Percentiles rank a stretch among this genome's conserved stretches.
Conservation (phyloP, 306 rosid species). For the Trifolium pratense region DNA sequence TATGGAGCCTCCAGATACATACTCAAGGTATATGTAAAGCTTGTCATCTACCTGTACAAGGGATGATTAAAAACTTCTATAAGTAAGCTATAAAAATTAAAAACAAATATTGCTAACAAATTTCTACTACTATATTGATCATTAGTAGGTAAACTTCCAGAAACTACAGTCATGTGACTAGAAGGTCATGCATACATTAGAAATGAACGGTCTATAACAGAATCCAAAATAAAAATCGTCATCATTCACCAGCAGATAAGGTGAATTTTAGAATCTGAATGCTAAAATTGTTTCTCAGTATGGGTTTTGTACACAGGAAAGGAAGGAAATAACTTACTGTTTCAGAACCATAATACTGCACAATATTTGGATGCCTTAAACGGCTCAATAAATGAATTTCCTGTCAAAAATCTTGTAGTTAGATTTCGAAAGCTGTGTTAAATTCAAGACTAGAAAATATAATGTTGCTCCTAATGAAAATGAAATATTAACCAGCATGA, state of each 20-base stretch:
- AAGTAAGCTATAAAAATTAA: constrained; percentile 20
- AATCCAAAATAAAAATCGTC: constrained; percentile 18
- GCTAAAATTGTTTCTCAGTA: constrained; percentile 4
- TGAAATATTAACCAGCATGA: background rate
- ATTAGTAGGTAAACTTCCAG: constrained; percentile 33
- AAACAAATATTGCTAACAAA: constrained; percentile 21
- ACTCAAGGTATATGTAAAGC: constrained; percentile 92
- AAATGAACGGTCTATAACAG: constrained; percentile 19
- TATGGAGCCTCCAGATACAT: constrained; percentile 97
- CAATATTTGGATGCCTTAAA: constrained; percentile 93
- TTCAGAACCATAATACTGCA: constrained; percentile 93
- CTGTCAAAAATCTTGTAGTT: constrained; percentile 55
- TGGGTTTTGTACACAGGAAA: constrained; percentile 20
- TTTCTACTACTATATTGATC: constrained; percentile 15
- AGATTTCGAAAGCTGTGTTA: constrained; percentile 39
- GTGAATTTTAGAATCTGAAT: constrained; percentile 33
- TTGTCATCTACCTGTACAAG: constrained; percentile 80
- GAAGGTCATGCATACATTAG: constrained; percentile 14
- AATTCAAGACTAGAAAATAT: constrained; percentile 44
- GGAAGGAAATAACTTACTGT: constrained; percentile 63
- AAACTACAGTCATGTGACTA: constrained; percentile 26
- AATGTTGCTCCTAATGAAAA: constrained; percentile 22
- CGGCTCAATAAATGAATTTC: constrained; percentile 93
- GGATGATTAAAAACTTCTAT: constrained; percentile 42
- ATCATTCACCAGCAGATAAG: constrained; percentile 5